phyloP scores from a whole-genome alignment of 495 filamentous ascomycete genomes.

The Tuber umbilicatum region DNA sequence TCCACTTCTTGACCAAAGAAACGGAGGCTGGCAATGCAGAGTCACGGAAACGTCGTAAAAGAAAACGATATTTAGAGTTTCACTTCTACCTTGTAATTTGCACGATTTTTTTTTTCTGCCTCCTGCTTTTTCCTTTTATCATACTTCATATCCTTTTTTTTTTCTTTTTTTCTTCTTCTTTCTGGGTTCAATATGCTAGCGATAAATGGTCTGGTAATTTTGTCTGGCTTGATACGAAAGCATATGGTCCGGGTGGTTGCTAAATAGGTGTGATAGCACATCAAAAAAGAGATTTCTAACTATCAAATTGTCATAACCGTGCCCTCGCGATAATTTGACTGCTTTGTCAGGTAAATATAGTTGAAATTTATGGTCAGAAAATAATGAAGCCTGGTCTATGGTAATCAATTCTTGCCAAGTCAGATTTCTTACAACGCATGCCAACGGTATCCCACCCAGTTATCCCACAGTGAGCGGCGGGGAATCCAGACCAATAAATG shows the following conservation, averaged over 20 bases:
- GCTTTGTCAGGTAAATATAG: not conserved
- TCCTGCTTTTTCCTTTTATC: not conserved
- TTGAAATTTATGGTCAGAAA: not conserved
- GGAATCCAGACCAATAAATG: not conserved
- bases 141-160: constrained; percentile 3
- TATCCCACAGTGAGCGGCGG: not conserved
- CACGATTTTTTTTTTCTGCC: not conserved
- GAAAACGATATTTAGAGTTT: not conserved
- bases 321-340: not conserved
- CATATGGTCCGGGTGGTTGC: not conserved
- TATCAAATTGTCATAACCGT: not conserved
- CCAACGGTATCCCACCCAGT: no score
- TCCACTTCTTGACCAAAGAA: constrained; percentile 63
- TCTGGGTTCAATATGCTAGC: not conserved
- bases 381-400: not conserved
- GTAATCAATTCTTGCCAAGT: not conserved
- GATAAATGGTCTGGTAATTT: not conserved
- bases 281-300: not conserved
- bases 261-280: not conserved
- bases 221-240: not conserved
- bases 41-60: constrained; percentile 55
- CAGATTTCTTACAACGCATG: not conserved
- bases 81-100: not conserved
- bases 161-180: not conserved
- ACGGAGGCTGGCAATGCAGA: constrained; percentile 66